A percentile compares a stretch with the other conserved stretches of the same genome.
Evolutionary conservation across 305 asterid species (phyloP).

Genomic region (Rubia tinctorum): DNA sequence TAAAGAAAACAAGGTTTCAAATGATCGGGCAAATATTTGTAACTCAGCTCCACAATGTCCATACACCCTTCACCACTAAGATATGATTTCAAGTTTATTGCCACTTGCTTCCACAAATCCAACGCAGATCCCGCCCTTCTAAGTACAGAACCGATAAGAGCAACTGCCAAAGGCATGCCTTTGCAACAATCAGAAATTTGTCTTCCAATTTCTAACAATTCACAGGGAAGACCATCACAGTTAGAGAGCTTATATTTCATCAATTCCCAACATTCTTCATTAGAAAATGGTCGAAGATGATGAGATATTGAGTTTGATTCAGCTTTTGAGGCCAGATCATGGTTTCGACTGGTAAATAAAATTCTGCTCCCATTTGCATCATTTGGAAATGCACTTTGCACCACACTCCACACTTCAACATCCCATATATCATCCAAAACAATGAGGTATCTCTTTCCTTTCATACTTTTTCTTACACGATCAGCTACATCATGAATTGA

Average conservation of each 20-base stretch:
- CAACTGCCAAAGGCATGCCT: slow-evolving; percentile 17
- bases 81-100: background rate
- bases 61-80: background rate
- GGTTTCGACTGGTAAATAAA: slow-evolving; percentile 9
- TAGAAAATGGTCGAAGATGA: background rate
- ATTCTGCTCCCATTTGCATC: slow-evolving; percentile 14
- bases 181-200: slow-evolving; percentile 8
- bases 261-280: slow-evolving; percentile 7
- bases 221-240: background rate
- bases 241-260: background rate
- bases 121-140: background rate
- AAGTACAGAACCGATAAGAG: slow-evolving; percentile 1
- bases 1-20: slow-evolving; percentile 21
- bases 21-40: slow-evolving; percentile 8
- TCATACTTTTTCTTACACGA: background rate
- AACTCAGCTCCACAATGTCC: slow-evolving; percentile 11
- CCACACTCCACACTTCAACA: slow-evolving; percentile 5
- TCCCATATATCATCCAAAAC: slow-evolving; percentile 18
- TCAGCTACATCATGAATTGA: slow-evolving; percentile 4
- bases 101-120: slow-evolving; percentile 10
- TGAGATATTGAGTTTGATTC: background rate
- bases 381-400: slow-evolving; percentile 11
- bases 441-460: slow-evolving; percentile 7
- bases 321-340: slow-evolving; percentile 1
- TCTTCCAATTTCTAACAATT: background rate